phyloP scores from a whole-genome alignment of 2,329 filamentous ascomycete species.

The Aspergillus terreus region DNA sequence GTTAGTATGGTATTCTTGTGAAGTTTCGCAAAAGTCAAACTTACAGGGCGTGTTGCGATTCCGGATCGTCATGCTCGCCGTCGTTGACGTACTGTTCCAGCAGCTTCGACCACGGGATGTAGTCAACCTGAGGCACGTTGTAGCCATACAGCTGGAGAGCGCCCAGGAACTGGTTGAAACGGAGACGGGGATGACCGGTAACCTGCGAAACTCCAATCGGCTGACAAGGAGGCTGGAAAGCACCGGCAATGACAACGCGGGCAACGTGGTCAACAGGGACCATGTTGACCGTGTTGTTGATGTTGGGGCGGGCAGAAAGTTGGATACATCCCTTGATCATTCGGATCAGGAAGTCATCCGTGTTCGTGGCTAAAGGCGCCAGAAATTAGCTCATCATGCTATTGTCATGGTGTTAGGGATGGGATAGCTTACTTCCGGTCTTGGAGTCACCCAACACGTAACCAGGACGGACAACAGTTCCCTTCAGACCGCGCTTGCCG shows the following conservation, averaged over 20 bases:
- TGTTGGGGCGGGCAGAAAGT: slow-evolving; percentile 66
- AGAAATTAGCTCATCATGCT: not conserved
- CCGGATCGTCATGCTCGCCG: slow-evolving; percentile 52
- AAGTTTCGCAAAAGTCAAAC: slow-evolving; percentile 10
- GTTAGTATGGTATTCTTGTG: slow-evolving; percentile 1
- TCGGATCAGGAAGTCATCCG: slow-evolving; percentile 86
- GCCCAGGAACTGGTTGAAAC: slow-evolving; percentile 73
- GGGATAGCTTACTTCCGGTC: slow-evolving; percentile 49
- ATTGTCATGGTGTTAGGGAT: not conserved
- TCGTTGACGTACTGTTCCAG: slow-evolving; percentile 66
- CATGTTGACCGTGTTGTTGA: slow-evolving; percentile 83
- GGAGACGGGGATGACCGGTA: slow-evolving; percentile 73
- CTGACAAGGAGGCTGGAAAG: slow-evolving; percentile 59
- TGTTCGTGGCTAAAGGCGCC: slow-evolving; percentile 56
- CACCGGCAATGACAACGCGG: slow-evolving; percentile 71
- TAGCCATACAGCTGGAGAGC: slow-evolving; percentile 71
- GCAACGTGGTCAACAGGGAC: slow-evolving; percentile 84
- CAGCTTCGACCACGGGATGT: slow-evolving; percentile 64
- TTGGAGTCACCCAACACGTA: slow-evolving; percentile 75
- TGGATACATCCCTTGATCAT: slow-evolving; percentile 87
- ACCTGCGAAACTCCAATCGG: slow-evolving; percentile 68
- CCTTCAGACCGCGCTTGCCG: slow-evolving; percentile 69
- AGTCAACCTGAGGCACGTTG: slow-evolving; percentile 61
- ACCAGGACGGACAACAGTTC: slow-evolving; percentile 74
- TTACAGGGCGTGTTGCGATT: slow-evolving; percentile 63